Evolutionary conservation across 2,329 filamentous ascomycete species (phyloP).

Genomic region (Domatiomyces catenatus): DNA sequence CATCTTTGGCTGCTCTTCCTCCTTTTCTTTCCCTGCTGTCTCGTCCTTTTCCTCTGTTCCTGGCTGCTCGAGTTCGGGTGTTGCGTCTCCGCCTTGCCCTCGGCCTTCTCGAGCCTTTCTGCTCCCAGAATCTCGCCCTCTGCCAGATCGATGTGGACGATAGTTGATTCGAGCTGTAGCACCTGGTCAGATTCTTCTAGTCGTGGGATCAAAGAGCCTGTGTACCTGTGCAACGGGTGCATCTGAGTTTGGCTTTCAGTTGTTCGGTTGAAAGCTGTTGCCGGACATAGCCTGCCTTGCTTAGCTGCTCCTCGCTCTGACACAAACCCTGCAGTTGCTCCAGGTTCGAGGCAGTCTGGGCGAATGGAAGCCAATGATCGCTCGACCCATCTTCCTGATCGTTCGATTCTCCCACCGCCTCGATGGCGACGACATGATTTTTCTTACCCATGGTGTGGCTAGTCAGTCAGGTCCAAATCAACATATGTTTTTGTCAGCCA

Average conservation of each 20-base stretch:
- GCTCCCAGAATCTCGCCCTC: conserved; percentile 1
- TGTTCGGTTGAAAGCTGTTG: conserved; percentile 6
- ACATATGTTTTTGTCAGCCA: not conserved
- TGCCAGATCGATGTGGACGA: not conserved
- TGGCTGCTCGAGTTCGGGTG: too few relatives aligned
- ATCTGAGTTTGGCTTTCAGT: conserved; percentile 12
- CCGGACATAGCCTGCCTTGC: conserved; percentile 8
- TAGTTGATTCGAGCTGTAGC: not conserved
- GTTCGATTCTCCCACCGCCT: not conserved
- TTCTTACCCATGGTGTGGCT: not conserved
- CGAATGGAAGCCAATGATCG: conserved; percentile 7
- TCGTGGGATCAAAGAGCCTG: not conserved
- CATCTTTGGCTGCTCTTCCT: too few relatives aligned
- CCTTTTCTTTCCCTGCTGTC: too few relatives aligned
- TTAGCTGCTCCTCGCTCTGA: conserved; percentile 4
- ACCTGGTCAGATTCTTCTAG: not conserved
- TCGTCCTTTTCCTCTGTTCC: too few relatives aligned
- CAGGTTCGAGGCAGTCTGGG: conserved; percentile 3
- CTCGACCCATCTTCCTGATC: not conserved
- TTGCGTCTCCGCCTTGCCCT: not conserved
- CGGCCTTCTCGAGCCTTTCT: not conserved
- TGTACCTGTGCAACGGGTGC: conserved; percentile 6
- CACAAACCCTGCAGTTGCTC: conserved; percentile 8
- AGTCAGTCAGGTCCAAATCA: not conserved
- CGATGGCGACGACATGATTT: not conserved